These are phyloP conservation scores for Ulota crispa DNA, from an alignment of 225 moss, liverwort and hornwort species.

Conservation along the genomic window DNA sequence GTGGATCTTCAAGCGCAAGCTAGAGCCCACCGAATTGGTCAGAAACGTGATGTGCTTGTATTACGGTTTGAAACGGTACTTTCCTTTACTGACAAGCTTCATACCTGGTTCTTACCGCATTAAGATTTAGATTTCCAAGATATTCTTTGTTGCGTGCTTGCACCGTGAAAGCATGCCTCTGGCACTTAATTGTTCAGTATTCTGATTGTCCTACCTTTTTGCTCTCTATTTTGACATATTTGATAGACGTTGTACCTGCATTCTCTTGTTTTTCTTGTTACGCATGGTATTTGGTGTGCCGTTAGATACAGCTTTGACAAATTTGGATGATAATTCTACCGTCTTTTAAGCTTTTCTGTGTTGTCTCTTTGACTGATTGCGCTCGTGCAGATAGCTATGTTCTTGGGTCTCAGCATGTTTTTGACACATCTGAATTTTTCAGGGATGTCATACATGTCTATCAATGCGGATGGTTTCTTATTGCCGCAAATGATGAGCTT, in stretches of 20 bases:
- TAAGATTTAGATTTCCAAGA: not conserved
- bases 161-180: not conserved
- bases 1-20: conserved; percentile 99
- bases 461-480: conserved; percentile 9
- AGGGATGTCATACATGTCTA: not conserved
- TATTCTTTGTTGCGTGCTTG: conserved; percentile 7
- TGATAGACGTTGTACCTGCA: not conserved
- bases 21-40: conserved; percentile 96
- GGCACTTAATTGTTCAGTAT: not conserved
- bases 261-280: not conserved
- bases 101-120: not conserved
- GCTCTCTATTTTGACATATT: not conserved
- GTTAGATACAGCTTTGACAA: not conserved
- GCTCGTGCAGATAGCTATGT: not conserved
- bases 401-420: not conserved
- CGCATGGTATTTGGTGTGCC: not conserved
- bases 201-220: not conserved
- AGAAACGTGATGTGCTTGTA: conserved; percentile 98
- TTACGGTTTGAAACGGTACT: conserved; percentile 96
- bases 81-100: conserved; percentile 1
- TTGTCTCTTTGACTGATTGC: not conserved
- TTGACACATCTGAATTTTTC: not conserved
- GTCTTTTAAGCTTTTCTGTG: not conserved
- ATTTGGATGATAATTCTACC: not conserved
- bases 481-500: conserved; percentile 16